Conservation (phyloP, 2,329 filamentous ascomycete species). For the Didymella pinodella region DNA sequence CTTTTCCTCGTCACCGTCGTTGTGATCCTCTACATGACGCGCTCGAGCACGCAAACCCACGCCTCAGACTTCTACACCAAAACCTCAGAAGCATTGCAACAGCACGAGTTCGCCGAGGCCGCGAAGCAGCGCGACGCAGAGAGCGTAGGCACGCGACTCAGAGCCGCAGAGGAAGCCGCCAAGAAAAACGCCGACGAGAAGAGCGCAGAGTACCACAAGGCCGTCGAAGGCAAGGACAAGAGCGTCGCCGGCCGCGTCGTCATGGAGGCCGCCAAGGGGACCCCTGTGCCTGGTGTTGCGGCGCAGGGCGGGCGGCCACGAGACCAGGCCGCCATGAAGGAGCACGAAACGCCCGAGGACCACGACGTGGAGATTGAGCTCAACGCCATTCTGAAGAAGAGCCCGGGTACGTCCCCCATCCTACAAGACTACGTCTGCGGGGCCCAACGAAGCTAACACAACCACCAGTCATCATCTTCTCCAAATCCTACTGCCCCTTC, state of each 20-base stretch:
- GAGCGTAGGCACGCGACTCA: slow-evolving; percentile 67
- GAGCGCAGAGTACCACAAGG: slow-evolving; percentile 57
- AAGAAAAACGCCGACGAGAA: slow-evolving; percentile 75
- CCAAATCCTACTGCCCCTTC: slow-evolving; percentile 89
- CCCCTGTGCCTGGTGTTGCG: slow-evolving; percentile 50
- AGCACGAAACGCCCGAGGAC: slow-evolving; percentile 64
- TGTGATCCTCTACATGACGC: slow-evolving; percentile 75
- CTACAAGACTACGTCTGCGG: not conserved
- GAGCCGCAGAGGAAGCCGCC: slow-evolving; percentile 72
- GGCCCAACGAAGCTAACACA: slow-evolving; percentile 13
- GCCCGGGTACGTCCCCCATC: slow-evolving; percentile 68
- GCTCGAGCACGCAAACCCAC: slow-evolving; percentile 62
- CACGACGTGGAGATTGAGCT: slow-evolving; percentile 74
- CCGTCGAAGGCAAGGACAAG: slow-evolving; percentile 54
- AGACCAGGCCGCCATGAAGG: slow-evolving; percentile 52
- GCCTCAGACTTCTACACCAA: slow-evolving; percentile 65
- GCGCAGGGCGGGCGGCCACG: slow-evolving; percentile 54
- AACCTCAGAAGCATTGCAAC: slow-evolving; percentile 62
- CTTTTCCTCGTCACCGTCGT: slow-evolving; percentile 70
- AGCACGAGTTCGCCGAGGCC: slow-evolving; percentile 48
- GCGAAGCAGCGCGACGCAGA: slow-evolving; percentile 60
- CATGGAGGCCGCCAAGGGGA: slow-evolving; percentile 53
- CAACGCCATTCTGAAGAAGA: slow-evolving; percentile 80
- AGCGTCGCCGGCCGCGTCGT: slow-evolving; percentile 64
- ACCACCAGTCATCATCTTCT: slow-evolving; percentile 85